These are phyloP conservation scores for Ilyonectria robusta DNA, from an alignment of 2,329 filamentous ascomycete genomes.

Conservation along the genomic window DNA sequence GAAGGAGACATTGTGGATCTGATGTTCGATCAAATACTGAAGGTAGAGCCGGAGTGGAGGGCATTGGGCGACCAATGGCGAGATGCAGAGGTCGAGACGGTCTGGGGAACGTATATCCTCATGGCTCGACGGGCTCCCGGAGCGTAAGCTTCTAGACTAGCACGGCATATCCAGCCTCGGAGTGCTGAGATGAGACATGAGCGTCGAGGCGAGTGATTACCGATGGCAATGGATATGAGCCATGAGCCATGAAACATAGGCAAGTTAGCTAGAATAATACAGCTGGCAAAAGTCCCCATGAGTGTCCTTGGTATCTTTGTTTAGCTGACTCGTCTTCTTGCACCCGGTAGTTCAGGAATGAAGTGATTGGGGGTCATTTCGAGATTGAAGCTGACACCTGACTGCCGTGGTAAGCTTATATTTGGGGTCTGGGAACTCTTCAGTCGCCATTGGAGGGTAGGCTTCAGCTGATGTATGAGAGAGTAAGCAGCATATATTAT, in stretches of 20 bases:
- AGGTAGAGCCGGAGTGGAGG: slow-evolving; percentile 67
- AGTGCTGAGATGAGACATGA: not conserved
- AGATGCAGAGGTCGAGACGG: slow-evolving; percentile 67
- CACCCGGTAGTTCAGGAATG: not conserved
- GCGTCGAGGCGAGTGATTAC: not conserved
- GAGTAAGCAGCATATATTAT: not conserved
- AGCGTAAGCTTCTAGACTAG: not conserved
- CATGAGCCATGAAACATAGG: no score
- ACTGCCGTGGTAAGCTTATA: not conserved
- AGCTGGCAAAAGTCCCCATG: no score
- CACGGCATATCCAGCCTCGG: not conserved
- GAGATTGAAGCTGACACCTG: not conserved
- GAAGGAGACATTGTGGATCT: slow-evolving; percentile 73
- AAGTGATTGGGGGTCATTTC: not conserved
- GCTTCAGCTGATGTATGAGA: not conserved
- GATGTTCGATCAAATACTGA: slow-evolving; percentile 71
- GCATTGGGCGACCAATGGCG: slow-evolving; percentile 64
- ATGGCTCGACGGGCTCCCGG: slow-evolving; percentile 56
- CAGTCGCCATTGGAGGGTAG: not conserved
- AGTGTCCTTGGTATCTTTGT: no score
- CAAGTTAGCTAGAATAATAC: no score
- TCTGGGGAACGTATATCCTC: slow-evolving; percentile 74
- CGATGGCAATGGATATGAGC: no score
- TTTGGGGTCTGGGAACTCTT: not conserved
- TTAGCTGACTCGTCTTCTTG: not conserved